These are phyloP conservation scores for Cubamyces sp. DNA, from an alignment of 768 basidiomycete species.

Conservation along the genomic window DNA sequence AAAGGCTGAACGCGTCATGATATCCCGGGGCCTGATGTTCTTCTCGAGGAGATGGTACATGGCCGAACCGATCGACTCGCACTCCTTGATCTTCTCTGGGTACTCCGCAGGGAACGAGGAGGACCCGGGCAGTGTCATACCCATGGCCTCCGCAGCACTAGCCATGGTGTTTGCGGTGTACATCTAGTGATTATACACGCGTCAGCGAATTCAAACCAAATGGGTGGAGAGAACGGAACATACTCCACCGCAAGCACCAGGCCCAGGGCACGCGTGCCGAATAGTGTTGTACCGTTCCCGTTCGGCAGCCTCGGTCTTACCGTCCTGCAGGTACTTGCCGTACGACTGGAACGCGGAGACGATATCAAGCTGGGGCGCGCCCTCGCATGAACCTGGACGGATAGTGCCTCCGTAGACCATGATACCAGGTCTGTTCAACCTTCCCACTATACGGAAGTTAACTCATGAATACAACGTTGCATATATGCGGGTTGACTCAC, in stretches of 20 bases:
- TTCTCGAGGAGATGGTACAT: slow-evolving; percentile 89
- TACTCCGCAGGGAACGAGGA: slow-evolving; percentile 96
- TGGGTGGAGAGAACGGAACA: slow-evolving; percentile 44
- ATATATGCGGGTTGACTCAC: slow-evolving; percentile 50
- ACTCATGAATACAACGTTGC: background rate
- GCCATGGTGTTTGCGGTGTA: slow-evolving; percentile 99
- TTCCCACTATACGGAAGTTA: slow-evolving; percentile 63
- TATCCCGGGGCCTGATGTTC: slow-evolving; percentile 91
- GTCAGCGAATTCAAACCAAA: slow-evolving; percentile 8
- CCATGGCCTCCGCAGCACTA: slow-evolving; percentile 90
- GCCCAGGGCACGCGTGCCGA: slow-evolving; percentile 94
- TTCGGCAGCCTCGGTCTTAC: slow-evolving; percentile 83
- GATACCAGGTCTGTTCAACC: slow-evolving; percentile 92
- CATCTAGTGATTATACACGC: slow-evolving; percentile 58
- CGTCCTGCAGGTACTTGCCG: slow-evolving; percentile 92
- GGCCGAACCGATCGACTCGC: slow-evolving; percentile 74
- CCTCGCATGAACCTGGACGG: slow-evolving; percentile 88
- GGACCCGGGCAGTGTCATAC: slow-evolving; percentile 97
- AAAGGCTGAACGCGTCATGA: slow-evolving; percentile 96
- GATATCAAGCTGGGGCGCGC: slow-evolving; percentile 87
- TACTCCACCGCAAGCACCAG: slow-evolving; percentile 97
- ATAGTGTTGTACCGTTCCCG: slow-evolving; percentile 82
- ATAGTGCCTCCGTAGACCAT: slow-evolving; percentile 99
- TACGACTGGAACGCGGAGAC: slow-evolving; percentile 98
- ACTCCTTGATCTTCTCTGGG: slow-evolving; percentile 85